Base-by-base conservation (phyloP, 2,329 filamentous ascomycete genomes). In the Madurella fahalii region DNA sequence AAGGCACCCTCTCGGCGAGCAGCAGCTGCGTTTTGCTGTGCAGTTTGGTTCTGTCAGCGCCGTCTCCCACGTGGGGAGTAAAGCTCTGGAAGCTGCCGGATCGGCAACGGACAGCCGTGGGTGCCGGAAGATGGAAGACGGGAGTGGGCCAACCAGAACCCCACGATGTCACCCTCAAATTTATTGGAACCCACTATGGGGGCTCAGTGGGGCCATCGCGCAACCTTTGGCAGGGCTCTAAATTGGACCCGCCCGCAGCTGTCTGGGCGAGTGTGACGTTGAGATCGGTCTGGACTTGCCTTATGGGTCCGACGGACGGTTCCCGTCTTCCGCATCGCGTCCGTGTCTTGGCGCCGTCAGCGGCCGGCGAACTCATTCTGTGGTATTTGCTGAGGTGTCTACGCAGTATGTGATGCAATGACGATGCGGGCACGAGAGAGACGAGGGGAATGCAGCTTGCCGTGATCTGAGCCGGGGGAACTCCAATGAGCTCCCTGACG, bases 31-130 rank as follows among this genome's bases (percentile, higher is more conserved):
- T 25, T 25, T 25, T n/a, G n/a, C 4, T 25, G 25, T 11, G 34
- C 34, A 15, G 34, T 11, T 37, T 15, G 11, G 9, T 37, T 37
- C 9, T 4, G 34, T 37, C 9, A 12, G 13, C 9, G 13, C 11
- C 4, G 4, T 32, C 16, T 45, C 53, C 53, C 57, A 58, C 57
- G 50, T 56, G 57, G 30, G 20, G 13, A 11, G 34, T 32, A 44
- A 4, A 12, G 13, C 42, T 13, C 32, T 43, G 52, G 52, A 47
- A 58, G 53, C 52, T 52, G 50, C 58, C 58, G 55, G 58, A 60
- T 60, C 58, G 55, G 54, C 57, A 42, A 42, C 40, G 40, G 48
- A 5, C 30, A 52, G 25, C 11, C 44, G 17, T 47, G 41, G 42
- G 17, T 18, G 25, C 7, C 32, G 37, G 20, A 43, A 37, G 43